Base-by-base conservation (phyloP, 2,329 filamentous ascomycete species). In the Aspergillus sp. region DNA sequence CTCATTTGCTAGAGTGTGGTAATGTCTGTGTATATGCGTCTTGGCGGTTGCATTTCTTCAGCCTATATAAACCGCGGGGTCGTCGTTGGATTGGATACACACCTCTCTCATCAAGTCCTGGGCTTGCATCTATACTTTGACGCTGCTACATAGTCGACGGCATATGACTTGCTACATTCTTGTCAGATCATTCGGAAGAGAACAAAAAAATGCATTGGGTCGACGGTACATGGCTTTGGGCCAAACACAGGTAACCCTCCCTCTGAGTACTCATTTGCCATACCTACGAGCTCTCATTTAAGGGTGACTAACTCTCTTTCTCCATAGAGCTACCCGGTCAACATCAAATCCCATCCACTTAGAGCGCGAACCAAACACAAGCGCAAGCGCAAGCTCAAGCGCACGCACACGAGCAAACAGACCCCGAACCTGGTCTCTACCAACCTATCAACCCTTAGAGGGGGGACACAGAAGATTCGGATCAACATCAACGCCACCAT, bases 21-120 rank as follows among this genome's bases (percentile, higher is more conserved):
- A 13, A 15, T 11, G 8, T 41, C 11, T 41, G 8, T 13, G 34
- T 41, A 13, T 41, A 15, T 41, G 1, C 34, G 11, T 41, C 34
- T 41, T 41, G 34, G 34, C 34, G 34, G 11, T 15, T 41, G 34
- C 34, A 15, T 41, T 41, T 15, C 3, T 15, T 15, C 8, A 13
- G 34, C 34, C 34, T 53, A 54, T 54, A 54, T 54, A 54, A 54
- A 19, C 17, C 41, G 53, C 53, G 53, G 53, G 53, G 53, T 23
- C 41, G 28, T 52, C 50, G 28, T 38, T 23, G n/a, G n/a, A 22
- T 31, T 31, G 1, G 5, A 0, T 19, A 13, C 13, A 13, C 34
- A 17, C 11, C 11, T 41, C 2, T 1, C 6, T 30, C 8, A 22
- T 6, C 48, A 31, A 51, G 48, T n/a, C 48, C 19, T 19, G 19